These are phyloP conservation scores for Hymenoscyphus fraxineus DNA, from an alignment of 2,329 filamentous ascomycete genomes.

Conservation along the genomic window DNA sequence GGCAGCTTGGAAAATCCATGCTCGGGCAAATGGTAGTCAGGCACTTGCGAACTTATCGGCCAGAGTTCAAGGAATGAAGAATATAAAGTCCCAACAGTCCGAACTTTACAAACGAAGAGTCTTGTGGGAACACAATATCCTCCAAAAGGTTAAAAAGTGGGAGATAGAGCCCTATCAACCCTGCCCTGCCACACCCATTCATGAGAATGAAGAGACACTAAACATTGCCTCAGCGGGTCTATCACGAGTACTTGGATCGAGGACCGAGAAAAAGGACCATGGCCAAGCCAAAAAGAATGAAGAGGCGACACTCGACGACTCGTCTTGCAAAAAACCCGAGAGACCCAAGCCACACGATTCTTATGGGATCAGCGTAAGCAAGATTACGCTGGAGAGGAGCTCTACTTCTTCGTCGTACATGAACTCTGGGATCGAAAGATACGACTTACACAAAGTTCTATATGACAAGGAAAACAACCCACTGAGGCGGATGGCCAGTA, in stretches of 20 bases:
- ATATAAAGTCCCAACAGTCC: background rate
- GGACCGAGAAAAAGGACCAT: background rate
- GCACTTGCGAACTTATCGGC: background rate
- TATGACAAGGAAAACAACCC: constrained; percentile 8
- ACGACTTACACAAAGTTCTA: constrained; percentile 3
- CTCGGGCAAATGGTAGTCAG: background rate
- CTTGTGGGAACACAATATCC: background rate
- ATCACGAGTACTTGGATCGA: background rate
- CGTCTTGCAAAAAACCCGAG: background rate
- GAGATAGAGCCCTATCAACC: background rate
- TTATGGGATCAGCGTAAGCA: constrained; percentile 10
- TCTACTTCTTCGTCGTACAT: constrained; percentile 5
- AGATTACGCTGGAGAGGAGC: constrained; percentile 4
- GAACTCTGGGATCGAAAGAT: constrained; percentile 5
- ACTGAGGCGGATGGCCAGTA: background rate
- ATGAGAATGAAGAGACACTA: background rate
- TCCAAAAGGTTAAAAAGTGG: constrained; percentile 3
- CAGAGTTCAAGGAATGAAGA: background rate
- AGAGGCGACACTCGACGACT: background rate
- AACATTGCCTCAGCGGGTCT: background rate
- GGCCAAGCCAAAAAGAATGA: background rate
- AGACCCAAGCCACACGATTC: constrained; percentile 4
- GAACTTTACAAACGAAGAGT: background rate
- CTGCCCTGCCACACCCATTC: background rate
- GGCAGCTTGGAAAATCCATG: constrained; percentile 8